Percentiles rank a stretch among this genome's conserved stretches.
These are phyloP conservation scores for Hemileia vastatrix DNA, from an alignment of 1,284 basidiomycete species.

Conservation along the genomic window DNA sequence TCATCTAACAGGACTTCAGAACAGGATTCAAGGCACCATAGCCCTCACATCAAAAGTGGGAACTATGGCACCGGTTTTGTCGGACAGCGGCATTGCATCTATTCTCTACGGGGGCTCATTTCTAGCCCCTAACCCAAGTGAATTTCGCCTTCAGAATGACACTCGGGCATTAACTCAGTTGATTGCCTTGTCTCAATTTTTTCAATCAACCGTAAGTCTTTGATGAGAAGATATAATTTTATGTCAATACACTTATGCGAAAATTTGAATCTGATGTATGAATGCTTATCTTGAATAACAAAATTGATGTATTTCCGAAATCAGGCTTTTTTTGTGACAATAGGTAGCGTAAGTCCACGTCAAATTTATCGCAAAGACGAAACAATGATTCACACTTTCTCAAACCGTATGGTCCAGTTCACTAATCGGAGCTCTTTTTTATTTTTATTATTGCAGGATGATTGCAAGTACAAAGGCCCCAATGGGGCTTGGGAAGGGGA, in stretches of 20 bases:
- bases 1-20: constrained; percentile 20
- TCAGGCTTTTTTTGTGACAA: constrained; percentile 24
- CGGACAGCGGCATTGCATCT: constrained; percentile 13
- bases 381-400: no score
- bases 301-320: no score
- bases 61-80: constrained; percentile 6
- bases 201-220: constrained; percentile 18
- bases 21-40: constrained; percentile 12
- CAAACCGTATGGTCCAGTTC: not conserved
- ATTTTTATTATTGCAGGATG: constrained; percentile 9
- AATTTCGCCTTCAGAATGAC: constrained; percentile 1
- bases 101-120: constrained; percentile 7
- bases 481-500: constrained; percentile 16
- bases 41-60: not conserved
- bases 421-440: not conserved
- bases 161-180: constrained; percentile 10
- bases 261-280: no score
- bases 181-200: constrained; percentile 19
- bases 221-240: no score
- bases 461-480: constrained; percentile 17
- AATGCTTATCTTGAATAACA: no score
- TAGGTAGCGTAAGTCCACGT: constrained; percentile 15
- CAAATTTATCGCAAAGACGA: no score
- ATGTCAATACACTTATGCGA: no score
- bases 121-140: constrained; percentile 13